phyloP scores from a whole-genome alignment of 2,329 filamentous ascomycete species.

The Grosmannia huntii region DNA sequence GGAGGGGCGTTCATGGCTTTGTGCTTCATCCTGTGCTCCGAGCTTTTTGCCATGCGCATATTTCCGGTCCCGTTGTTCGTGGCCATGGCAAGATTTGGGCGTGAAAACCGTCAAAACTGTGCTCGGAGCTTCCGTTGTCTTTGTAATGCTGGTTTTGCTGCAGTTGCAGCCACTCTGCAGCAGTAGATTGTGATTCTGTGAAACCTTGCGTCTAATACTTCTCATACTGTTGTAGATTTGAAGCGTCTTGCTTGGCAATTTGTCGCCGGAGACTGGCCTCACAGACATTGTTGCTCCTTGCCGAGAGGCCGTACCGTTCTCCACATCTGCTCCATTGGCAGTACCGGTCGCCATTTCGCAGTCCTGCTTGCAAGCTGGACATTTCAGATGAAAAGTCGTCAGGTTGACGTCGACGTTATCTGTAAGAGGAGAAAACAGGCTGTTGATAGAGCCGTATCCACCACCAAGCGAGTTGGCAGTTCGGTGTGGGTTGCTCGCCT shows the following conservation, averaged over 20 bases:
- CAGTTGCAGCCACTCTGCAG: background rate
- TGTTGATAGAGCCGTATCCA: background rate
- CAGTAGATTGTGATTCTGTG: background rate
- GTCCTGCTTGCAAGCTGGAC: background rate
- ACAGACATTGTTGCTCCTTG: background rate
- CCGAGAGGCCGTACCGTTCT: background rate
- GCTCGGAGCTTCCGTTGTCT: background rate
- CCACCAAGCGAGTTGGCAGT: background rate
- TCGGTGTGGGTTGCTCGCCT: background rate
- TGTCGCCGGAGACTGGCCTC: background rate
- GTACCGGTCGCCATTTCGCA: background rate
- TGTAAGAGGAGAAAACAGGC: background rate
- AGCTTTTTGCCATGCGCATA: too few species aligned
- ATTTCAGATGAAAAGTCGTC: background rate
- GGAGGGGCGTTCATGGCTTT: background rate
- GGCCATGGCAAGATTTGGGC: background rate
- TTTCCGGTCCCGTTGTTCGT: background rate
- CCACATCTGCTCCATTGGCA: background rate
- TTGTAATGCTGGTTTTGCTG: background rate
- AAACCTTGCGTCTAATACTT: background rate
- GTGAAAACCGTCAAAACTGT: background rate
- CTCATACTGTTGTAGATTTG: conserved; percentile 1
- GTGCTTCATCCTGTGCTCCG: background rate
- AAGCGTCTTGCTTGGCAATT: background rate
- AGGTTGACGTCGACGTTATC: background rate